Percentiles rank a stretch among this genome's conserved stretches.
Evolutionary conservation across 2,329 filamentous ascomycete species (phyloP).

Genomic region (Penicillium olsonii): DNA sequence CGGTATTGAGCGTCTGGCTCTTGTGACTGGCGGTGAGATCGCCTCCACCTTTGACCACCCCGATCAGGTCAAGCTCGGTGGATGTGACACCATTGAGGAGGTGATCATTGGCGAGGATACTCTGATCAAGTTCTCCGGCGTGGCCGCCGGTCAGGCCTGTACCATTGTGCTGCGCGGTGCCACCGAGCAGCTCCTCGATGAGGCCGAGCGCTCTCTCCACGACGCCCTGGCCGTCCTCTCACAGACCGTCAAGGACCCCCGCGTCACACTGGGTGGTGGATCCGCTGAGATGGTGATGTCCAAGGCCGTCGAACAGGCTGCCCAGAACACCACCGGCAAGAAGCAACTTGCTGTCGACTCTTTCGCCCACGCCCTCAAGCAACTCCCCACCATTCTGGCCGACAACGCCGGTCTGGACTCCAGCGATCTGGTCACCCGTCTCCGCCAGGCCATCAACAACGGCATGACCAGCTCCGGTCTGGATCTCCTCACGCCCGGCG

Average conservation of each 20-base stretch:
- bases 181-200: constrained; percentile 94
- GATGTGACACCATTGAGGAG: constrained; percentile 95
- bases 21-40: constrained; percentile 97
- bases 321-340: constrained; percentile 94
- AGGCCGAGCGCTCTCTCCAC: constrained; percentile 93
- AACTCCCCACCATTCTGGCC: constrained; percentile 92
- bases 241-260: constrained; percentile 91
- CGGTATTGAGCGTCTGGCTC: constrained; percentile 88
- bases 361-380: constrained; percentile 84
- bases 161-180: constrained; percentile 95
- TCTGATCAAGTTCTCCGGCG: constrained; percentile 94
- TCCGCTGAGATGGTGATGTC: constrained; percentile 99
- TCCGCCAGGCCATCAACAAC: constrained; percentile 92
- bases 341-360: constrained; percentile 89
- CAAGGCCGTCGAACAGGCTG: constrained; percentile 91
- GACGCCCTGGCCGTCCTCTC: constrained; percentile 95
- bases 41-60: constrained; percentile 97
- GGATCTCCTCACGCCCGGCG: constrained; percentile 84
- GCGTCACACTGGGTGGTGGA: constrained; percentile 90
- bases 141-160: constrained; percentile 90
- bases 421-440: constrained; percentile 84
- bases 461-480: constrained; percentile 90
- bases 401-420: constrained; percentile 98
- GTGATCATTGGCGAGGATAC: constrained; percentile 98
- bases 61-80: constrained; percentile 92